These are phyloP conservation scores for Boletus reticulatus DNA, from an alignment of 768 basidiomycete species.

Conservation along the genomic window DNA sequence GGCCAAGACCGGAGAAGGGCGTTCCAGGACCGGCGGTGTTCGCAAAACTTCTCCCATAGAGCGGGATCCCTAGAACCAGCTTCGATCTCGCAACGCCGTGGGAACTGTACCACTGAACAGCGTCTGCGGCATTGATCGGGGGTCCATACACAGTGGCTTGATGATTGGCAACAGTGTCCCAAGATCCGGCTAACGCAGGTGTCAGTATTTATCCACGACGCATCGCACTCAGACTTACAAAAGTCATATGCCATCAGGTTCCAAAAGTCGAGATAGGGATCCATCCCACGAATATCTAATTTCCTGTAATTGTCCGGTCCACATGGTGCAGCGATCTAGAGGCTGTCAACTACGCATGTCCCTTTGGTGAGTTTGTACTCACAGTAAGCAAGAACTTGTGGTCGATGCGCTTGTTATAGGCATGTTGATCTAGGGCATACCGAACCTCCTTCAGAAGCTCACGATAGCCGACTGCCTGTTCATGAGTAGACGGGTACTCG, in stretches of 20 bases:
- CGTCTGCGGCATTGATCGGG: constrained; percentile 58
- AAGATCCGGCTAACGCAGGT: constrained; percentile 61
- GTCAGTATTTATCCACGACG: constrained; percentile 9
- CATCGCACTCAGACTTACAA: constrained; percentile 40
- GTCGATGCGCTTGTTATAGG: constrained; percentile 55
- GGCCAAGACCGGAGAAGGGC: constrained; percentile 79
- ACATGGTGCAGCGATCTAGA: constrained; percentile 88
- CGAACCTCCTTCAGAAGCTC: constrained; percentile 78
- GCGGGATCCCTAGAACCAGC: constrained; percentile 86
- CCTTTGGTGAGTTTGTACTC: constrained; percentile 24
- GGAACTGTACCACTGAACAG: constrained; percentile 66
- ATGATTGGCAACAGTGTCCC: constrained; percentile 70
- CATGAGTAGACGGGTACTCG: constrained; percentile 82
- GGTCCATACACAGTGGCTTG: constrained; percentile 84
- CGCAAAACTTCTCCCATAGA: constrained; percentile 91
- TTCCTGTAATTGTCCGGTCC: constrained; percentile 84
- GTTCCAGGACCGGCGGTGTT: constrained; percentile 80
- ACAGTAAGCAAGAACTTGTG: constrained; percentile 77
- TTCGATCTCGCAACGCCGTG: constrained; percentile 76
- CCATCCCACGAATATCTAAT: constrained; percentile 80
- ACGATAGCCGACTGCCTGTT: constrained; percentile 81
- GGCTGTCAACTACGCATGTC: neutral
- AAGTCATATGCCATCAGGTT: constrained; percentile 96
- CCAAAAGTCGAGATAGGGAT: constrained; percentile 89
- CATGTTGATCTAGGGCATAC: constrained; percentile 71